Evolutionary conservation across 2,329 filamentous ascomycete genomes (phyloP).

Genomic region (Calonectria pseudoturangicola): DNA sequence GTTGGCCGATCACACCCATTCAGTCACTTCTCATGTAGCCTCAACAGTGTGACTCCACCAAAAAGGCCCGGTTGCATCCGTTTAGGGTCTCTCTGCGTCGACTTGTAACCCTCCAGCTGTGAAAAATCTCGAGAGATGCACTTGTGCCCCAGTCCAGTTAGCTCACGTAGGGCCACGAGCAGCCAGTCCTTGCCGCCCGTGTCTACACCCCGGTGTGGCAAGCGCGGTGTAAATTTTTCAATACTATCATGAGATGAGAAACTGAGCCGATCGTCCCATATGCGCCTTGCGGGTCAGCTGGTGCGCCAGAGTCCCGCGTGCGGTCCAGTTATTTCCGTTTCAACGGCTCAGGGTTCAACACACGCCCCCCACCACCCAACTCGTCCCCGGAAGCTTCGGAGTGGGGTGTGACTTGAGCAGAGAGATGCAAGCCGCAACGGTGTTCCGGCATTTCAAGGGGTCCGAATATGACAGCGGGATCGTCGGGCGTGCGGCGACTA

Average conservation of each 20-base stretch:
- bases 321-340: conserved; percentile 23
- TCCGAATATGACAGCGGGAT: conserved; percentile 18
- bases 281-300: conserved; percentile 19
- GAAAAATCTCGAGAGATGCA: conserved; percentile 16
- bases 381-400: conserved; percentile 37
- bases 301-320: conserved; percentile 1
- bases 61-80: conserved; percentile 26
- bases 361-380: conserved; percentile 25
- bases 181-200: conserved; percentile 16
- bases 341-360: conserved; percentile 24
- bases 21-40: conserved; percentile 8
- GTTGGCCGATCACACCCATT: conserved; percentile 7
- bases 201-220: conserved; percentile 26
- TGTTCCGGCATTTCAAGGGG: conserved; percentile 19
- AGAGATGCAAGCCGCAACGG: conserved; percentile 8
- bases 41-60: conserved; percentile 10
- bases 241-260: conserved; percentile 26
- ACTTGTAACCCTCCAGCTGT: conserved; percentile 9
- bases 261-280: background rate
- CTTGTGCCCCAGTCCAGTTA: conserved; percentile 6
- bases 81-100: conserved; percentile 10
- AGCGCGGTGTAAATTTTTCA: background rate
- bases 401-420: conserved; percentile 7
- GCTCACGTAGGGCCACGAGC: background rate
- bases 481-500: conserved; percentile 21